Percentiles rank a stretch among this genome's conserved stretches.
phyloP scores from a whole-genome alignment of 1,284 basidiomycete genomes.

The Malassezia obtusa region DNA sequence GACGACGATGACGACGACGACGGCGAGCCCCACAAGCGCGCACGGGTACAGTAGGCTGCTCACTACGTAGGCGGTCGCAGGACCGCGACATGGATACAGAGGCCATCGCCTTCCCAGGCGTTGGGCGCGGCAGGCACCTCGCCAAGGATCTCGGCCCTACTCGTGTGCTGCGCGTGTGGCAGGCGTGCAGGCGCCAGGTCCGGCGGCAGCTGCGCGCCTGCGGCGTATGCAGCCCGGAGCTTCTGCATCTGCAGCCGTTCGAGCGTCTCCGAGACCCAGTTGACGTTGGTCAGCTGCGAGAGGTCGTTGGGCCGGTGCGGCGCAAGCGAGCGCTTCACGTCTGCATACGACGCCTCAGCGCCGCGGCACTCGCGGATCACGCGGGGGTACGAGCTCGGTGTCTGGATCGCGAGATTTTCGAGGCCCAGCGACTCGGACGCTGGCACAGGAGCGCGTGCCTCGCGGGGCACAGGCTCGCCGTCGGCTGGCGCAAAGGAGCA shows the following conservation, averaged over 20 bases:
- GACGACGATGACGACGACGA: constrained; percentile 18
- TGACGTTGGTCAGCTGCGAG: constrained; percentile 76
- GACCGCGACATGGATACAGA: constrained; percentile 11
- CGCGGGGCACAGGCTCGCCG: background rate
- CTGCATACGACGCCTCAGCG: constrained; percentile 77
- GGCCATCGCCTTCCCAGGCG: constrained; percentile 15
- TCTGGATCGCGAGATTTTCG: background rate
- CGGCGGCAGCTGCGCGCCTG: background rate
- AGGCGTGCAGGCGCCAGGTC: background rate
- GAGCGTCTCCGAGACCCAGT: constrained; percentile 70
- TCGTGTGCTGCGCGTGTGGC: background rate
- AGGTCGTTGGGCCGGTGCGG: constrained; percentile 63
- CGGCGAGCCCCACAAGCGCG: constrained; percentile 21
- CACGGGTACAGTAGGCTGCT: constrained; percentile 17
- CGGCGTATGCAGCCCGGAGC: background rate
- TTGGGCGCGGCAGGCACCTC: background rate
- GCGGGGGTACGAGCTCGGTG: constrained; percentile 28
- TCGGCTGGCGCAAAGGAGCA: constrained; percentile 59
- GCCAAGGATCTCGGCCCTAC: background rate
- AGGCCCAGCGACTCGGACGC: background rate
- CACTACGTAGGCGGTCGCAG: background rate
- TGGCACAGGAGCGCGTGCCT: background rate
- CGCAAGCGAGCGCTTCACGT: constrained; percentile 69
- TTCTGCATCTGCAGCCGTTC: constrained; percentile 33
- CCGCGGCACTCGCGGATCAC: constrained; percentile 75